Evolutionary conservation across 345 rosid genomes (phyloP), one percentile per base, ranked within the genome.

Genomic region (Eucalyptus decipiens): DNA sequence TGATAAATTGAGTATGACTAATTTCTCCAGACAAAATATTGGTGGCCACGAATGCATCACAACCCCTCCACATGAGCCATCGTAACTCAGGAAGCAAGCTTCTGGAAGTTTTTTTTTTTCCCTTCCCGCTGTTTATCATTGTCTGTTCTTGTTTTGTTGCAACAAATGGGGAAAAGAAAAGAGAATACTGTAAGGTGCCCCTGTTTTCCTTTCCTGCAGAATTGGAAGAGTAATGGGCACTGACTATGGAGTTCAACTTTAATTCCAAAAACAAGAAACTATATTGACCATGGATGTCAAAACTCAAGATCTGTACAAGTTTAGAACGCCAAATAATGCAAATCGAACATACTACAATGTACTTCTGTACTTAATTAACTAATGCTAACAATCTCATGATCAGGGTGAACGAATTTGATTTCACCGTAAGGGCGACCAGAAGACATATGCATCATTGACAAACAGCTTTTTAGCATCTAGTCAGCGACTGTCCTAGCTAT

Each of bases 1-100:
- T n/a, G 32, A 14, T 30, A n/a, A n/a, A 2, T 1, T 2, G 5
- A 4, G 76, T 1, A 16, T 1, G 2, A n/a, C 72, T 7, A 40
- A 3, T 54, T 32, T 28, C 15, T 83, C 15, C 9, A 28, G 9
- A 88, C 13, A 2, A 72, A 85, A 45, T 6, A 88, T 32, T 85
- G 10, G 11, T 30, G 12, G 8, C 23, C 89, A 7, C 34, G 9
- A 15, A 7, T 30, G 72, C 18, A 30, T 5, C 5, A 30, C 18
- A 4, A 7, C 72, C 34, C 3, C 0, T 15, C 72, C 19, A 65
- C 19, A 1, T 0, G n/a, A 50, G n/a, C 48, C 48, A 47, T 88
- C 89, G 45, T 54, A 88, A 9, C 34, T 85, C 3, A 85, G 72
- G 72, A 30, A 65, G 72, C 72, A 65, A 65, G 72, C 3, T 4